These are phyloP conservation scores for Candida silvicultrix DNA, from an alignment of 805 yeast genomes.

Conservation along the genomic window DNA sequence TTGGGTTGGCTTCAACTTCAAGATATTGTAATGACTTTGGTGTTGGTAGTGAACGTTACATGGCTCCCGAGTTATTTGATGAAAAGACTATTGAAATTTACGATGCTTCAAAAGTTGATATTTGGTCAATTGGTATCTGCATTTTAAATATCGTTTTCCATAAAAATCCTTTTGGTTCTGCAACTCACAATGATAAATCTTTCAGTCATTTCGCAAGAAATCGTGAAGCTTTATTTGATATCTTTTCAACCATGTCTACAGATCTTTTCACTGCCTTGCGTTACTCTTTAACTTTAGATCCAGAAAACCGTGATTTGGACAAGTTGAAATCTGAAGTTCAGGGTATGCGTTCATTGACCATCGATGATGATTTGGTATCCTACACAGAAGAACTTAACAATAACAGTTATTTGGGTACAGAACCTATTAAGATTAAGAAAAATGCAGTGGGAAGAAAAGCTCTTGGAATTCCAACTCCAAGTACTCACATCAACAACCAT, in stretches of 20 bases:
- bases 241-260: slow-evolving; percentile 81
- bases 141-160: slow-evolving; percentile 81
- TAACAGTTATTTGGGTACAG: slow-evolving; percentile 7
- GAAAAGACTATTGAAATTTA: slow-evolving; percentile 46
- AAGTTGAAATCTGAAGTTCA: slow-evolving; percentile 56
- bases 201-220: slow-evolving; percentile 82
- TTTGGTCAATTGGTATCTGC: slow-evolving; percentile 88
- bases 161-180: slow-evolving; percentile 79
- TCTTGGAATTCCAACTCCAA: slow-evolving; percentile 59
- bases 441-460: slow-evolving; percentile 41
- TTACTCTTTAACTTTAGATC: slow-evolving; percentile 75
- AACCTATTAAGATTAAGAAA: slow-evolving; percentile 21
- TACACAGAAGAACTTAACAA: slow-evolving; percentile 33
- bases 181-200: slow-evolving; percentile 72
- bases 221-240: slow-evolving; percentile 86
- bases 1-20: slow-evolving; percentile 61
- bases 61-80: slow-evolving; percentile 92
- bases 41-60: slow-evolving; percentile 84
- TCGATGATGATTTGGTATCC: slow-evolving; percentile 65
- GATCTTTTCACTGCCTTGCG: slow-evolving; percentile 84
- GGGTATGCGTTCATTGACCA: slow-evolving; percentile 55
- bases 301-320: slow-evolving; percentile 67
- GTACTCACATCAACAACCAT: slow-evolving; percentile 32
- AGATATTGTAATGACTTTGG: slow-evolving; percentile 65
- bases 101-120: slow-evolving; percentile 75